These are phyloP conservation scores for Cordyceps fumosorosea DNA, from an alignment of 2,329 filamentous ascomycete species.

Conservation along the genomic window DNA sequence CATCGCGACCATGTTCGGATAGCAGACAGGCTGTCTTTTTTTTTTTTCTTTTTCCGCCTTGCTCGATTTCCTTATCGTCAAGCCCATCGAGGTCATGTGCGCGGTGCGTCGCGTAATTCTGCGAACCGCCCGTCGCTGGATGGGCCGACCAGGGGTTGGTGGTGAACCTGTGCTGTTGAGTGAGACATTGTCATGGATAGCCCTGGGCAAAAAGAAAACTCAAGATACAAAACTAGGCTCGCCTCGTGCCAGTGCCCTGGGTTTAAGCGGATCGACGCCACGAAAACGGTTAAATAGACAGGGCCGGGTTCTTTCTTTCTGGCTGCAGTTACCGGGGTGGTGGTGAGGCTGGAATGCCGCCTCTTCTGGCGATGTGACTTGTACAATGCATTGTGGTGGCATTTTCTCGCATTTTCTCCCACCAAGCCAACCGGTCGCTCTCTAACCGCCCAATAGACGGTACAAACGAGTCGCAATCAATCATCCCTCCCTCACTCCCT, in stretches of 20 bases:
- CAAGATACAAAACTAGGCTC: neutral
- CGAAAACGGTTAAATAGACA: neutral
- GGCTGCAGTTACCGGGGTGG: neutral
- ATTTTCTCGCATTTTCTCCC: neutral
- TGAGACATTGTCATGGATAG: neutral
- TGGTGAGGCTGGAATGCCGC: slow-evolving; percentile 6
- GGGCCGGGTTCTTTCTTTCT: neutral
- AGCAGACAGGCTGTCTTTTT: no score
- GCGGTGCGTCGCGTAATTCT: no score
- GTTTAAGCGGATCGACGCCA: neutral
- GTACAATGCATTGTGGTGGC: slow-evolving; percentile 12
- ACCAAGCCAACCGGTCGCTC: neutral
- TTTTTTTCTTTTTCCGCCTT: no score
- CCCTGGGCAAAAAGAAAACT: neutral
- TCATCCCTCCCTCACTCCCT: neutral
- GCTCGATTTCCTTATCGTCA: no score
- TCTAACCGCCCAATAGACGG: neutral
- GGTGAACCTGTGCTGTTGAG: neutral
- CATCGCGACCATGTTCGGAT: no score
- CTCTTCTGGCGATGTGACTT: neutral
- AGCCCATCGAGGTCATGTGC: no score
- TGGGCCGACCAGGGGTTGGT: no score
- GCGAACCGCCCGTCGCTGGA: no score
- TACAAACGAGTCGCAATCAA: neutral
- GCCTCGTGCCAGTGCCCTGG: neutral